Conservation (phyloP, 1,284 basidiomycete genomes). For the Moesziomyces sp. region DNA sequence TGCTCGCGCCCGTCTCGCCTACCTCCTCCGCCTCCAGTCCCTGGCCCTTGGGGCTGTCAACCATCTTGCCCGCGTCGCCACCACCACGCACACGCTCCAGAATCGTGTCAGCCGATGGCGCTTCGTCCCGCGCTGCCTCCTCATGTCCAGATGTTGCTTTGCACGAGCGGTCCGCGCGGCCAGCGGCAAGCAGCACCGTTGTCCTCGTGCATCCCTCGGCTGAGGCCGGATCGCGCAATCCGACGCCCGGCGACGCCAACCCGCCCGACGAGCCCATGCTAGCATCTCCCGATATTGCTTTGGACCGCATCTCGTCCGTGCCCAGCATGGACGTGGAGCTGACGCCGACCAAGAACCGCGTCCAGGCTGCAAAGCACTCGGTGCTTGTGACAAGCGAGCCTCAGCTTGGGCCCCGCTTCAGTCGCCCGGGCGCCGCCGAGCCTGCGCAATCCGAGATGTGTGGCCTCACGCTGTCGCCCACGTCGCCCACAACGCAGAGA, state of each 20-base stretch:
- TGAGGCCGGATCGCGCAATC: neutral
- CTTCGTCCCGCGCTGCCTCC: neutral
- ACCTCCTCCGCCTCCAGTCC: neutral
- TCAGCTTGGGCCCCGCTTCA: no score
- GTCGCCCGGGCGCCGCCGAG: neutral
- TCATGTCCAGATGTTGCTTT: no score
- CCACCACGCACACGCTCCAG: conserved; percentile 16
- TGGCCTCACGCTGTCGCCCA: conserved; percentile 27
- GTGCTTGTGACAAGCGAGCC: conserved; percentile 16
- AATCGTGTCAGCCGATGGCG: neutral
- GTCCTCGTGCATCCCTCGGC: neutral
- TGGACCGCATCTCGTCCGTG: neutral
- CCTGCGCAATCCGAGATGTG: conserved; percentile 5
- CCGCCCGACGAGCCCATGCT: conserved; percentile 18
- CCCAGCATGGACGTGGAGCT: conserved; percentile 28
- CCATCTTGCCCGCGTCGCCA: conserved; percentile 28
- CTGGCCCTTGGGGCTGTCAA: conserved; percentile 14
- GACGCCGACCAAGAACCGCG: conserved; percentile 34
- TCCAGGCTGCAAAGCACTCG: conserved; percentile 18
- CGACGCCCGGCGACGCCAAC: neutral
- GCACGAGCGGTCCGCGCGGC: neutral
- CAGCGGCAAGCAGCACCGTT: neutral
- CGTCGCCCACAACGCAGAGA: conserved; percentile 26
- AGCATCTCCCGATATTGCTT: conserved; percentile 10
- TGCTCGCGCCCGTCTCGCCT: conserved; percentile 3